Percentiles rank a stretch among this genome's conserved stretches.
Conservation (phyloP, 441 rosid genomes). For the Cnidoscolus chayamansa region DNA sequence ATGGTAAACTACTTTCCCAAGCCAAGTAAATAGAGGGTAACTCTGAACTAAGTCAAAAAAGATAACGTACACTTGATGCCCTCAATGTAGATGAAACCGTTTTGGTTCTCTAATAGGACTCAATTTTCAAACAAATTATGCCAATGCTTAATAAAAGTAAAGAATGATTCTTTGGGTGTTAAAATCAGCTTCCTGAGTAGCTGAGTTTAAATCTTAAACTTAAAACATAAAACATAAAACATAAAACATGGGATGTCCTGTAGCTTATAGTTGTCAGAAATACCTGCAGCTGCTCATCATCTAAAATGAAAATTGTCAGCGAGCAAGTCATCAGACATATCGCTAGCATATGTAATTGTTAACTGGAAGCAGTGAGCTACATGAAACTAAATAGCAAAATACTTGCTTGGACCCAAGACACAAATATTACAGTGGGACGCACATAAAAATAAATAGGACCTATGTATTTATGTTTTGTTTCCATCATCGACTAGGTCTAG, state of each 20-base stretch:
- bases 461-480: too few relatives aligned
- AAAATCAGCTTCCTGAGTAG: neutral
- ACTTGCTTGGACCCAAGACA: too few relatives aligned
- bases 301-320: conserved; percentile 4
- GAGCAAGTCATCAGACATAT: neutral
- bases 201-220: neutral
- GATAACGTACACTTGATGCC: neutral
- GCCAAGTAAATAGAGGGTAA: neutral
- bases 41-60: neutral
- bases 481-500: too few relatives aligned
- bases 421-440: too few relatives aligned
- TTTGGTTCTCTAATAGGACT: conserved; percentile 10
- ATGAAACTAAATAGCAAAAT: neutral
- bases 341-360: neutral
- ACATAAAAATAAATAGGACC: too few relatives aligned
- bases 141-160: neutral
- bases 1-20: neutral
- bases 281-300: neutral
- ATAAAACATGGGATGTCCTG: neutral
- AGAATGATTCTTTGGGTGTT: neutral
- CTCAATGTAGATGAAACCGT: neutral
- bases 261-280: neutral
- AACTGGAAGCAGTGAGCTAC: neutral
- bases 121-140: neutral
- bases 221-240: neutral